Base-by-base conservation (phyloP, 306 rosid species). In the Biancaea sappan region DNA sequence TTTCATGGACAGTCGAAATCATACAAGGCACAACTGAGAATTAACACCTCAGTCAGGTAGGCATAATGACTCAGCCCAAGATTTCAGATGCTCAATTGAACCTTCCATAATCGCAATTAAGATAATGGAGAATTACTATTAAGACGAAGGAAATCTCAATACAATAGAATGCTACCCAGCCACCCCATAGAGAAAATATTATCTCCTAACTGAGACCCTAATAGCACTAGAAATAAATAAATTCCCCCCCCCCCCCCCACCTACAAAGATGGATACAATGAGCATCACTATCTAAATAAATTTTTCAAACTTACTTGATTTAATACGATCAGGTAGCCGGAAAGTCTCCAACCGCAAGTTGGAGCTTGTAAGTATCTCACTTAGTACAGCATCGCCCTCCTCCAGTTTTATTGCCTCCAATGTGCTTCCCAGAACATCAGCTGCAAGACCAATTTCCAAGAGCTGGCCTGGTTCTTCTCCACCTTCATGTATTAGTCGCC, bases 401-500 rank as follows among this genome's bases (percentile, higher is more conserved):
- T 85, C 92, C 5, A 37, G 21, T 74, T 75, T 74, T 86, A 94
- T 90, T 6, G 31, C 74, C 78, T 91, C 93, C 87, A 94, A 82
- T 13, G 72, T 59, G 77, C 78, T 82, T 46, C 97, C 98, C 62
- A 91, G 81, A 78, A 94, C 91, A 67, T 94, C 88, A 13, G 80
- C 96, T 26, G 97, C 96, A 65, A 94, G 89, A 75, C 97, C 97
- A 5, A 2, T 51, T 72, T 87, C 58, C 24, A 75, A 68, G 63
- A 94, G 97, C 58, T 32, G 63, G 15, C 96, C 95, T 9, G 90
- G 89, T 79, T 81, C 86, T 81, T 90, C 95, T 59, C 98, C 98
- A 18, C 97, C 97, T 34, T 83, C 74, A 35, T 28, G 71, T 76
- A 91, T 80, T 78, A 88, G 47, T 46, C 4, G 51, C 56, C 87